Base-by-base conservation (phyloP, 2,329 filamentous ascomycete species). In the Macrophomina pseudophaseolina region DNA sequence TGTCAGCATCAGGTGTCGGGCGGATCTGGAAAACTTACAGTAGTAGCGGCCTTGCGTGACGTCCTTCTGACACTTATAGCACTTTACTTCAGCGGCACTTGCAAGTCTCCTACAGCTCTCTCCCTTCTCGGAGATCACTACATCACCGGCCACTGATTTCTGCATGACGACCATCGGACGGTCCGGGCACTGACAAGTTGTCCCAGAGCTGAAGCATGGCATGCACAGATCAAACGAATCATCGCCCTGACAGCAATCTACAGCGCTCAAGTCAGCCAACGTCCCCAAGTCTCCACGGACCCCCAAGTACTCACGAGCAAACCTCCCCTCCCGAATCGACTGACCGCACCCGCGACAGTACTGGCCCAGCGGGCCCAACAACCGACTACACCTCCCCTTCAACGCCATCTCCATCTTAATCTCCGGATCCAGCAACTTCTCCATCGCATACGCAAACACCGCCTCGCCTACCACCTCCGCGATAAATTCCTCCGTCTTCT, bases 381-480 rank as follows among this genome's bases (percentile, higher is more conserved):
- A 9, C 58, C 58, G 16, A 49, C 58, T 62, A n/a, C 58, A 62
- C 58, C 49, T 62, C 5, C 58, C 58, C 58, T 38, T 8, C 58
- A 49, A 5, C 42, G 42, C 30, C 42, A 62, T 38, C 58, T 62
- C 58, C 0, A n/a, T 30, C 58, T 33, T 62, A 28, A 62, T 62
- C 58, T 62, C 58, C 16, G 58, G 58, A 49, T 62, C 58, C 58
- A 62, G n/a, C 58, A 62, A 9, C 58, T 62, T 62, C 58, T 62
- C 58, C 42, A 49, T 28, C 32, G 58, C 58, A 49, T 62, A 62
- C 58, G 42, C 58, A 35, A 62, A 49, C 44, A 62, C 58, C 2
- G 44, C 58, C 58, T 62, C 58, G 1, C 58, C 58, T 42, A 62
- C 58, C 1, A 8, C 12, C 58, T 62, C 58, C 0, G 58, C 58